phyloP scores from a whole-genome alignment of 441 rosid species.

The Macaranga tanarius region DNA sequence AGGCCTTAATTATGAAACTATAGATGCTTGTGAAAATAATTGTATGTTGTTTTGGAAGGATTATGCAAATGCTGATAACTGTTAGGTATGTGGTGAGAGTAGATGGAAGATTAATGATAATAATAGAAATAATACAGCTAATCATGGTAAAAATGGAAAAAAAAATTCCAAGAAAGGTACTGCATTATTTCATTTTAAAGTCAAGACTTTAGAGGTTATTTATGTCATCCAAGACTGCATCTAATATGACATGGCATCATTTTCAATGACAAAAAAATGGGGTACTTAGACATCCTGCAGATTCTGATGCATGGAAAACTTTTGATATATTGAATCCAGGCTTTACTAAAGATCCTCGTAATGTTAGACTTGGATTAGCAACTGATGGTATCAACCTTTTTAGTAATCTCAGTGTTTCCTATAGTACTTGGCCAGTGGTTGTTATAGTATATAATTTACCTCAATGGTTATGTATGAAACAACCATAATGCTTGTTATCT shows the following conservation, averaged over 20 bases:
- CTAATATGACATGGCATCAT: not conserved
- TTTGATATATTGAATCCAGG: not conserved
- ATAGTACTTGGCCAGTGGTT: not conserved
- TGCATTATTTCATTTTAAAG: not conserved
- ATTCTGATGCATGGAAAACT: not conserved
- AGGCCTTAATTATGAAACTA: not conserved
- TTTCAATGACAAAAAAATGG: no score
- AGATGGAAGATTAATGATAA: not conserved
- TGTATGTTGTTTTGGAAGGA: no score
- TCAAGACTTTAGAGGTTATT: not conserved
- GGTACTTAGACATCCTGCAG: no score
- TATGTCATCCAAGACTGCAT: not conserved
- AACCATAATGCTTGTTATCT: not conserved
- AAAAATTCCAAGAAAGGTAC: not conserved
- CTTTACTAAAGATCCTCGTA: not conserved
- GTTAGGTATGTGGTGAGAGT: not conserved
- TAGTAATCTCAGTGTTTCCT: not conserved
- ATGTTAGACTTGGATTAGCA: constrained; percentile 13
- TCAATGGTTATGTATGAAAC: no score
- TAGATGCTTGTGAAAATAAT: not conserved
- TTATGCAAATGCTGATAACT: not conserved
- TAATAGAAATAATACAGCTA: no score
- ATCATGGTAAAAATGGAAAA: not conserved
- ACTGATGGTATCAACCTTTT: not conserved
- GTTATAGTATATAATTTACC: no score